Evolutionary conservation across 768 basidiomycete species (phyloP).

Genomic region (Boletales sp.): DNA sequence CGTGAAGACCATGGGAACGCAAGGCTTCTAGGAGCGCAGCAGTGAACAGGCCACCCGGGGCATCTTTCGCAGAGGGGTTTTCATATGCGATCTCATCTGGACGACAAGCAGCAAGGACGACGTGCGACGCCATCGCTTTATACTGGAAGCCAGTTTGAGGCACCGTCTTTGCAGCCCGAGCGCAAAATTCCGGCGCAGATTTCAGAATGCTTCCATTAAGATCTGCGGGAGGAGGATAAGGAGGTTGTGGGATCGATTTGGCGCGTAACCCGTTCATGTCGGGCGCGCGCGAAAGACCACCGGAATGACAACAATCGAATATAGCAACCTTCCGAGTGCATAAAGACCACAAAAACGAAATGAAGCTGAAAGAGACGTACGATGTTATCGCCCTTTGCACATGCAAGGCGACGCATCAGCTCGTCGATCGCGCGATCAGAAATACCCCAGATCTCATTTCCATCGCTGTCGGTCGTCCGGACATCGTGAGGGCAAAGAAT

Average conservation of each 20-base stretch:
- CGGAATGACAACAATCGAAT: constrained; percentile 21
- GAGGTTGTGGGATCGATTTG: constrained; percentile 10
- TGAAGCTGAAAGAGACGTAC: constrained; percentile 1
- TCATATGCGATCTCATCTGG: constrained; percentile 12
- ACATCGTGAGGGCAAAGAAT: constrained; percentile 8
- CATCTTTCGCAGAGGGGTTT: constrained; percentile 2
- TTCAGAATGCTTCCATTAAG: constrained; percentile 9
- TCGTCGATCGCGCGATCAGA: constrained; percentile 13
- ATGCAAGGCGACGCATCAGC: constrained; percentile 14
- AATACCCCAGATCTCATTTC: constrained; percentile 8
- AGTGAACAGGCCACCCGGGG: constrained; percentile 17
- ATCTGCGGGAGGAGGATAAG: constrained; percentile 11
- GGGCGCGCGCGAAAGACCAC: constrained; percentile 12
- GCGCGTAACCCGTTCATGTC: background rate
- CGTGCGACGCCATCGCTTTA: constrained; percentile 18
- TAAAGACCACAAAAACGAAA: background rate
- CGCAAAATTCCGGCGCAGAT: background rate
- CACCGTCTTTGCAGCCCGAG: constrained; percentile 8
- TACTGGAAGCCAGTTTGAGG: constrained; percentile 11
- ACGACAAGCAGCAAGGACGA: constrained; percentile 21
- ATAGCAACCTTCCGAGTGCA: constrained; percentile 6
- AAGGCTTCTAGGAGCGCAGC: constrained; percentile 14
- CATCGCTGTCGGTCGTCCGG: constrained; percentile 4
- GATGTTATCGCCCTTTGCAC: constrained; percentile 16
- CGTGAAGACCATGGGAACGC: constrained; percentile 3